These are phyloP conservation scores for Auriculariales sp. DNA, from an alignment of 768 basidiomycete species.

Conservation along the genomic window DNA sequence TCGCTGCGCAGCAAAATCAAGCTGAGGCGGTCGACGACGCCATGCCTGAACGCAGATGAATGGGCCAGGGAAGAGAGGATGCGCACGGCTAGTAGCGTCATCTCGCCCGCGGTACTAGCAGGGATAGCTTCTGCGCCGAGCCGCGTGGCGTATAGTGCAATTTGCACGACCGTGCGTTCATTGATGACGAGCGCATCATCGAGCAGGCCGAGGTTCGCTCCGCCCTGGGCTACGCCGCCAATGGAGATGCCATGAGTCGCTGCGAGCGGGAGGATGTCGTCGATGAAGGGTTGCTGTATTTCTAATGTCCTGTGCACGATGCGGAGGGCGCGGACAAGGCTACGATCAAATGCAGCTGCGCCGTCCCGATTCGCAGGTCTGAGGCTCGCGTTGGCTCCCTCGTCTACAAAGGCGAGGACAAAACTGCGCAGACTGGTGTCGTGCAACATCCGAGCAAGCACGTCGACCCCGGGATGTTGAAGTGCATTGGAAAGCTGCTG, in stretches of 20 bases:
- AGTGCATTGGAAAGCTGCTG: too few species aligned
- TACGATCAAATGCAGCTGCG: constrained; percentile 53
- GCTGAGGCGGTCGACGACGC: constrained; percentile 40
- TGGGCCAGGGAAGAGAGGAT: constrained; percentile 54
- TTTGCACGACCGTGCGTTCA: constrained; percentile 58
- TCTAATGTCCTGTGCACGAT: constrained; percentile 72
- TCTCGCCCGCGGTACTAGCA: constrained; percentile 57
- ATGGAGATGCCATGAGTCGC: constrained; percentile 40
- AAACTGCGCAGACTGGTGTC: constrained; percentile 55
- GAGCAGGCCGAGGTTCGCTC: constrained; percentile 35
- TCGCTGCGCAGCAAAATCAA: constrained; percentile 65
- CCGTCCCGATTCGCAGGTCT: too few species aligned
- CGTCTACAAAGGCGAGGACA: constrained; percentile 66
- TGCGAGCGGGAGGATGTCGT: constrained; percentile 70
- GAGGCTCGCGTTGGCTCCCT: constrained; percentile 32
- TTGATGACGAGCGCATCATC: constrained; percentile 63
- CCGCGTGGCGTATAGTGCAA: constrained; percentile 67
- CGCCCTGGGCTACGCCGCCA: constrained; percentile 14
- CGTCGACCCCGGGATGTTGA: constrained; percentile 73
- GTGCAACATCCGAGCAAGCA: constrained; percentile 67
- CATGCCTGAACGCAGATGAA: constrained; percentile 33
- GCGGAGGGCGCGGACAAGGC: constrained; percentile 67
- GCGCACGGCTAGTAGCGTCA: constrained; percentile 62
- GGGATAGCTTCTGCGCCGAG: too few species aligned
- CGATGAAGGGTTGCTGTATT: constrained; percentile 79